Evolutionary conservation across 768 basidiomycete species (phyloP), one percentile per base, ranked within the genome.

Genomic region (Suillus hirtellus): DNA sequence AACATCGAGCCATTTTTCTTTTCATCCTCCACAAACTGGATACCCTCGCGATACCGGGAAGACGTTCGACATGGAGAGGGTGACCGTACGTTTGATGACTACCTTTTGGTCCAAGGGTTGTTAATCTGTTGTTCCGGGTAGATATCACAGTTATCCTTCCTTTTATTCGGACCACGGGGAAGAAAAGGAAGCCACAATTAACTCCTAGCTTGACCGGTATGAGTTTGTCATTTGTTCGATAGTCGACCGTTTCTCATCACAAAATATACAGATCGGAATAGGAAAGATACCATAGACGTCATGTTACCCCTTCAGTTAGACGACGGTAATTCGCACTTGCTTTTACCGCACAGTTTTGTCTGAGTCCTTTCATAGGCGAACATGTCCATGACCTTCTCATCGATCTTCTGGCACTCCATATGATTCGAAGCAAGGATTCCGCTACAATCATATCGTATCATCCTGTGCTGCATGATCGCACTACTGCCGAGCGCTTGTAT

Each of bases 31-130:
- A 67, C 81, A 6, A 85, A 83, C 64, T 85, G 84, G 84, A 87
- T 86, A 47, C 86, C 86, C 0, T 83, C 84, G 0, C 81, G 83
- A 43, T 87, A 81, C 50, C 81, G 84, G 62, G 85, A 86, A 63
- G 80, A 81, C 34, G 52, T 53, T 34, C 52, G 10, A 35, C 34
- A 53, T n/a, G 34, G 34, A n/a, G 2, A 12, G 5, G 52, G 52
- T 1, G 34, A 35, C 43, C 7, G 56, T 19, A 50, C 14, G 52
- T 53, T 19, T 53, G 11, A 35, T 34, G 2, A 35, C 19, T 53
- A 10, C 34, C 52, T n/a, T 12, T 12, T 34, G 31, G 5, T 53
- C 52, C 0, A 19, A 3, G 3, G 21, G 21, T 24, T 7, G 17
- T 65, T 68, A 38, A 68, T 40, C 12, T 37, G 4, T 37, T 15